Evolutionary conservation across 2,329 filamentous ascomycete genomes (phyloP).

Genomic region (Penicillium sp.): DNA sequence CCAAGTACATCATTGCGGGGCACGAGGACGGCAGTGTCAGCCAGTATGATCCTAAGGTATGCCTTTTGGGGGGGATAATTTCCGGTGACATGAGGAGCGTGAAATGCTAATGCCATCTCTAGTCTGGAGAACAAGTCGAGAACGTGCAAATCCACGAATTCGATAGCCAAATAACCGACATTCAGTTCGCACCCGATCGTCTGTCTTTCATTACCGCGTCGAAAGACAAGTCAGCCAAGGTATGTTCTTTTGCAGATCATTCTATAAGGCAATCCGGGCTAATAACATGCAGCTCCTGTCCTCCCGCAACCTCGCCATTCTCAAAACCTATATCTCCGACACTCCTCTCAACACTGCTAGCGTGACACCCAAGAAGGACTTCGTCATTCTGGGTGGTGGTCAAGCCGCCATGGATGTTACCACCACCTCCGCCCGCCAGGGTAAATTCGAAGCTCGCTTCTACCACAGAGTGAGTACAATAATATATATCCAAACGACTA

Average conservation of each 20-base stretch:
- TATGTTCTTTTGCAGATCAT: conserved; percentile 37
- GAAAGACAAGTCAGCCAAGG: conserved; percentile 97
- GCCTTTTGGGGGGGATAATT: conserved; percentile 8
- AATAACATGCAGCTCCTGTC: conserved; percentile 64
- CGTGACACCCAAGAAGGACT: conserved; percentile 95
- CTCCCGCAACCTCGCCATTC: conserved; percentile 78
- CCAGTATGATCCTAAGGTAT: conserved; percentile 83
- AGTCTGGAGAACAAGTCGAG: conserved; percentile 77
- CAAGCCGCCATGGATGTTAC: conserved; percentile 99
- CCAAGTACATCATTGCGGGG: conserved; percentile 94
- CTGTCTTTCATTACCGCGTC: conserved; percentile 98
- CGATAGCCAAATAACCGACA: conserved; percentile 78
- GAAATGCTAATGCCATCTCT: conserved; percentile 18
- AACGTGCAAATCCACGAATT: conserved; percentile 83
- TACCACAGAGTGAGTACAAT: conserved; percentile 74
- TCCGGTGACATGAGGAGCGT: neutral
- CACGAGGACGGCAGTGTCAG: conserved; percentile 95
- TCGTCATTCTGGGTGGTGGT: conserved; percentile 94
- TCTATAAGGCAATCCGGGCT: conserved; percentile 11
- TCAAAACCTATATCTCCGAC: conserved; percentile 90
- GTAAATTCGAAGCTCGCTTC: conserved; percentile 98
- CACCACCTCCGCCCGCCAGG: conserved; percentile 86
- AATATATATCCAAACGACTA: neutral
- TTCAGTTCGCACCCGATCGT: conserved; percentile 90
- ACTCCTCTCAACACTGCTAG: conserved; percentile 94